These are phyloP conservation scores for Bisporella sp. DNA, from an alignment of 2,329 filamentous ascomycete species.

Conservation along the genomic window DNA sequence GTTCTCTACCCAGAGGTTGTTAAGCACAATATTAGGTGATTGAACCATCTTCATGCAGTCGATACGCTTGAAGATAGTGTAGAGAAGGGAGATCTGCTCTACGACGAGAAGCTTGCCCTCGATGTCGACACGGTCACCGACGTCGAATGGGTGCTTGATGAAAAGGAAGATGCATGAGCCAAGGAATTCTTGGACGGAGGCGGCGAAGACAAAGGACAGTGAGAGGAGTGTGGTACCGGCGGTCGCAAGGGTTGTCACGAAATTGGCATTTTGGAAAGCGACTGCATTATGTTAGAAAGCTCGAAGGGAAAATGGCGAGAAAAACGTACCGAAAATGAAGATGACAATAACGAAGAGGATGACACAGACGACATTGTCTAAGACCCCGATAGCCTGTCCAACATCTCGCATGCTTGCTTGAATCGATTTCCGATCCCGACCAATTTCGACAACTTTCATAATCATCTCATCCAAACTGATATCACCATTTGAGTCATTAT, in stretches of 20 bases:
- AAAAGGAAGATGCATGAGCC: constrained; percentile 98
- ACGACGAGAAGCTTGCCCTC: constrained; percentile 59
- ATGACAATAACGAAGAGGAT: constrained; percentile 75
- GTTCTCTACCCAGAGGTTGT: constrained; percentile 93
- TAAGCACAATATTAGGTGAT: constrained; percentile 85
- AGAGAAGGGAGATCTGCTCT: constrained; percentile 89
- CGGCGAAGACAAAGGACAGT: constrained; percentile 92
- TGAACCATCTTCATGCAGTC: constrained; percentile 70
- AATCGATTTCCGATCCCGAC: constrained; percentile 81
- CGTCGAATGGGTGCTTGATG: constrained; percentile 96
- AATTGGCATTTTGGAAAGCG: constrained; percentile 81
- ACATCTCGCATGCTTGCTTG: constrained; percentile 95
- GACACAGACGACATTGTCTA: constrained; percentile 78
- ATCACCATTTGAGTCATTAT: constrained; percentile 86
- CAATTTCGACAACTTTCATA: constrained; percentile 74
- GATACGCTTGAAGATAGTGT: constrained; percentile 83
- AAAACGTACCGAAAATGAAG: constrained; percentile 67
- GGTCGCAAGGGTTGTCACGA: constrained; percentile 78
- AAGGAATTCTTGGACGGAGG: constrained; percentile 89
- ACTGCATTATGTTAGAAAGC: constrained; percentile 39
- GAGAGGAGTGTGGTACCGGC: constrained; percentile 89
- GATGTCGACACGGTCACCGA: constrained; percentile 90
- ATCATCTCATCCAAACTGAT: constrained; percentile 87
- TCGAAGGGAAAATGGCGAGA: constrained; percentile 13
- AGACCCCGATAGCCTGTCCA: constrained; percentile 83